These are phyloP conservation scores for Vanilla planifolia DNA, from an alignment of 106 monocot species.

Conservation along the genomic window DNA sequence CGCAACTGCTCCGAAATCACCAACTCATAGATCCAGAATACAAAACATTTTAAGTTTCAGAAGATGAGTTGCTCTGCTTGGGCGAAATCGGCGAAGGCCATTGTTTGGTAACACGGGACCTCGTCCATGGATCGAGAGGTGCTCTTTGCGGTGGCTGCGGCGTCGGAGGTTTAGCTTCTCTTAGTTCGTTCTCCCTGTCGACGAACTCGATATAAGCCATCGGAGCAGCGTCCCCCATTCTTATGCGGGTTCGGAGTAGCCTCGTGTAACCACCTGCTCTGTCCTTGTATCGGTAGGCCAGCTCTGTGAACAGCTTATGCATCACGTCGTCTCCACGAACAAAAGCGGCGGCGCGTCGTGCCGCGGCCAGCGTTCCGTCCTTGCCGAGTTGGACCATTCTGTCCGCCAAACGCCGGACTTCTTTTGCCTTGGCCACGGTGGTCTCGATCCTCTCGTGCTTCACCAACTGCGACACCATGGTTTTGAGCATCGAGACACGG, in stretches of 20 bases:
- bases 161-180: conserved; percentile 75
- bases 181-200: conserved; percentile 90
- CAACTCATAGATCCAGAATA: no score
- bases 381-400: conserved; percentile 97
- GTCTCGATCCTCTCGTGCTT: conserved; percentile 98
- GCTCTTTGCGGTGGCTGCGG: conserved; percentile 59
- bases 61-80: conserved; percentile 22
- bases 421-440: conserved; percentile 95
- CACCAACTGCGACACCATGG: conserved; percentile 96
- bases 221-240: conserved; percentile 95
- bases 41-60: conserved; percentile 36
- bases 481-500: conserved; percentile 87
- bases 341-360: conserved; percentile 87
- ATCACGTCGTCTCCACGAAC: conserved; percentile 95
- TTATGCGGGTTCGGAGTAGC: conserved; percentile 84
- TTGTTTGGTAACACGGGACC: conserved; percentile 52
- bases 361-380: conserved; percentile 82
- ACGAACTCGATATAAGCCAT: conserved; percentile 99
- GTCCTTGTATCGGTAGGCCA: conserved; percentile 90
- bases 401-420: conserved; percentile 87
- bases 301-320: conserved; percentile 91
- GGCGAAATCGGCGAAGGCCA: conserved; percentile 91
- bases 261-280: conserved; percentile 98
- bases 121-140: conserved; percentile 83
- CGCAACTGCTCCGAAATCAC: no score